Evolutionary conservation across 2,329 filamentous ascomycete species (phyloP), one percentile per base, ranked within the genome.

Genomic region (Ceratocystiopsis sp.): DNA sequence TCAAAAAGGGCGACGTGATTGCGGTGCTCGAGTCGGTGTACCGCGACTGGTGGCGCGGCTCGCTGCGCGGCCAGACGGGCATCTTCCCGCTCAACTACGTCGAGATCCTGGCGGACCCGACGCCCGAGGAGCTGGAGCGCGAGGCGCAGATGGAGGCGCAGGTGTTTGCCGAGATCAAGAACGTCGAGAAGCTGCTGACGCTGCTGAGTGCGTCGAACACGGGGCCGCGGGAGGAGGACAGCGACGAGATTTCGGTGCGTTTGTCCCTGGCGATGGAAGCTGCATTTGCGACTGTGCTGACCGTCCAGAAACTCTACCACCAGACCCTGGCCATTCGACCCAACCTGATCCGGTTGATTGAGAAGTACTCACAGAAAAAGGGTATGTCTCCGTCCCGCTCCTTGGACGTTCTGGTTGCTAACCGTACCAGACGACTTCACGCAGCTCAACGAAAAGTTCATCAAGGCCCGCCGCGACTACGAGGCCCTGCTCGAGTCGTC

Each of bases 11-110:
- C 25, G 91, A 98, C 58, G 81, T 96, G 36, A 98, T 98, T 59
- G 89, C 91, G 1, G 91, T 98, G 15, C 69, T 98, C 36, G 91
- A 96, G 61, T 95, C 87, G 2, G 91, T 96, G 2, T 98, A 93
- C 66, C 98, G 96, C 62, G 91, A 98, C 61, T 98, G 91, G 91
- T 98, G 91, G 91, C 89, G 93, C 53, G 91, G 91, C 1, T 93
- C 87, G 37, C 66, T 98, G 46, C 78, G 87, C 57, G 91, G 91
- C 17, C 85, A 95, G 61, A 95, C 86, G 8, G 91, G 91, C 53
- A 98, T 98, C 50, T 98, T 98, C 61, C 91, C 91, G 8, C 72
- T 98, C 50, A 98, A 98, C 64, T 98, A 98, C 56, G 91, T 98
- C 15, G 91, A 98, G 65, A 98, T 98, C 62, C 68, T 98, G 50